A percentile compares a stretch with the other conserved stretches of the same genome.
These are phyloP conservation scores for Metschnikowia cerradonensis DNA, from an alignment of 805 yeast species.

Conservation along the genomic window DNA sequence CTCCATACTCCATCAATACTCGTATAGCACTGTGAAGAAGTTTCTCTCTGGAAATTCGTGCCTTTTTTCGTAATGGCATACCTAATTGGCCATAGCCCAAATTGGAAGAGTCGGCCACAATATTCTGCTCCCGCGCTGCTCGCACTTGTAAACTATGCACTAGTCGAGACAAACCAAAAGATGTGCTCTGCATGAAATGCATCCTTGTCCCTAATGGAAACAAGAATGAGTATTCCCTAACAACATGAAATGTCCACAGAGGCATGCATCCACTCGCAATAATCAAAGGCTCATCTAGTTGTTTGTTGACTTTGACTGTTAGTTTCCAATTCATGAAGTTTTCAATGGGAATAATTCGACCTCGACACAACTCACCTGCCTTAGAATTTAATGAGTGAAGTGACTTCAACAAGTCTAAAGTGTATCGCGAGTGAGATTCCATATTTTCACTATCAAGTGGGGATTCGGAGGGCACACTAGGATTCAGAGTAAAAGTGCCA, in stretches of 20 bases:
- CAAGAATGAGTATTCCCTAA: slow-evolving; percentile 71
- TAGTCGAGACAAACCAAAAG: slow-evolving; percentile 84
- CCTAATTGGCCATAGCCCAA: slow-evolving; percentile 51
- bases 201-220: slow-evolving; percentile 81
- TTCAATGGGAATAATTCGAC: slow-evolving; percentile 16
- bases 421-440: slow-evolving; percentile 31
- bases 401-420: slow-evolving; percentile 47
- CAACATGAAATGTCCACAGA: slow-evolving; percentile 73
- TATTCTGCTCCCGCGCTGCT: slow-evolving; percentile 12
- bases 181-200: slow-evolving; percentile 76
- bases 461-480: background rate
- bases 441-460: slow-evolving; percentile 18
- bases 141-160: slow-evolving; percentile 69
- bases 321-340: slow-evolving; percentile 71
- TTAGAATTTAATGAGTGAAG: slow-evolving; percentile 39
- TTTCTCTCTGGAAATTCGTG: slow-evolving; percentile 67
- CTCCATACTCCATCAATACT: slow-evolving; percentile 70
- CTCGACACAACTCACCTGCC: slow-evolving; percentile 13
- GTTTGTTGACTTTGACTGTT: slow-evolving; percentile 81
- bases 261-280: slow-evolving; percentile 87
- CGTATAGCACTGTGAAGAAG: slow-evolving; percentile 75
- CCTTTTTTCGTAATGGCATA: slow-evolving; percentile 71
- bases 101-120: slow-evolving; percentile 5
- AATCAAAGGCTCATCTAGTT: slow-evolving; percentile 82
- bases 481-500: background rate